Evolutionary conservation across 148 eudicot genomes (phyloP).

Genomic region (Polygonum aviculare): DNA sequence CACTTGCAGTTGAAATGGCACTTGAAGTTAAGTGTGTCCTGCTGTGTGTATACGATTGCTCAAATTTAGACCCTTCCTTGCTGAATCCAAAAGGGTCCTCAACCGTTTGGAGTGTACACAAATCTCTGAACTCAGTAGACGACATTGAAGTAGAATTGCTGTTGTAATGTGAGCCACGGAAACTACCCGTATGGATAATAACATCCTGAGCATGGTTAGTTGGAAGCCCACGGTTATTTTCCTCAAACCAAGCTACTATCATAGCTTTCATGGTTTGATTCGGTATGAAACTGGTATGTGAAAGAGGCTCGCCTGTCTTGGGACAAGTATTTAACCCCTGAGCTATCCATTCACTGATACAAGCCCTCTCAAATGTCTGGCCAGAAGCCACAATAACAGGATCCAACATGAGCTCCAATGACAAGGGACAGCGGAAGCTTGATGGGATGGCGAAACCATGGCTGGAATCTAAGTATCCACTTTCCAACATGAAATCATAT

Average conservation of each 20-base stretch:
- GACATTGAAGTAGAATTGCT: conserved; percentile 45
- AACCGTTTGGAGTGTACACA: conserved; percentile 17
- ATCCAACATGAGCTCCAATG: conserved; percentile 74
- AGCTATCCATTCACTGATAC: conserved; percentile 78
- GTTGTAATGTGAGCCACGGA: conserved; percentile 29
- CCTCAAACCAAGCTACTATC: conserved; percentile 74
- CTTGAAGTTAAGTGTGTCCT: conserved; percentile 72
- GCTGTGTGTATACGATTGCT: conserved; percentile 34
- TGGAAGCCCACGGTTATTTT: conserved; percentile 38
- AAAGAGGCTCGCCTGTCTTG: conserved; percentile 50
- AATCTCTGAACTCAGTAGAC: conserved; percentile 34
- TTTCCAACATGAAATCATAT: conserved; percentile 38
- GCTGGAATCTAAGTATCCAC: conserved; percentile 35
- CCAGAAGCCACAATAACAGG: conserved; percentile 94
- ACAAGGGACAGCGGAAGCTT: conserved; percentile 78
- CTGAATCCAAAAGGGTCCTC: conserved; percentile 13
- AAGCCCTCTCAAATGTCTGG: conserved; percentile 75
- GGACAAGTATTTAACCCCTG: conserved; percentile 65
- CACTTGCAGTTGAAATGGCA: conserved; percentile 49
- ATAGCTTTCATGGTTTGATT: conserved; percentile 91
- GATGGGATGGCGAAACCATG: conserved; percentile 54
- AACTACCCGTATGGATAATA: conserved; percentile 35
- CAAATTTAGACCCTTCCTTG: conserved; percentile 25
- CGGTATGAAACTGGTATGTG: conserved; percentile 65
- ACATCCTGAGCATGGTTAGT: conserved; percentile 25